These are phyloP conservation scores for Elsinoe perseae DNA, from an alignment of 2,329 filamentous ascomycete species.

Conservation along the genomic window DNA sequence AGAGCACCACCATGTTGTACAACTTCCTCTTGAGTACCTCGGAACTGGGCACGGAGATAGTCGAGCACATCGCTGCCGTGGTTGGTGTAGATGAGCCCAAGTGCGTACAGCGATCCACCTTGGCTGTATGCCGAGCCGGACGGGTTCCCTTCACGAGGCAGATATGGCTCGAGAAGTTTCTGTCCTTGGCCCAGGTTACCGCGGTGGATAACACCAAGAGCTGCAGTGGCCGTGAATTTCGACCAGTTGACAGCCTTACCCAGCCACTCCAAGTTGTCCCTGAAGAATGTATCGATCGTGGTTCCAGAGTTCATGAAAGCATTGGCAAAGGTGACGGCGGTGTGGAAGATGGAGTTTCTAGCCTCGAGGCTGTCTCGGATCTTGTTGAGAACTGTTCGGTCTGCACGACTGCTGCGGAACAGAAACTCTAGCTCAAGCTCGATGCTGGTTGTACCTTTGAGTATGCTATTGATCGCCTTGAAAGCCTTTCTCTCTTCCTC, in stretches of 20 bases:
- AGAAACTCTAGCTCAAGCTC: conserved; percentile 93
- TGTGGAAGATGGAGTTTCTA: conserved; percentile 97
- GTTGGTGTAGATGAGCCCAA: conserved; percentile 94
- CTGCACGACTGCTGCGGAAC: conserved; percentile 89
- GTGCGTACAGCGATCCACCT: conserved; percentile 89
- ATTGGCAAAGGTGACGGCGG: conserved; percentile 92
- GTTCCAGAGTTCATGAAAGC: conserved; percentile 99
- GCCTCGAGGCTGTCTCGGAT: conserved; percentile 92
- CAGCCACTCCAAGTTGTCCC: conserved; percentile 94
- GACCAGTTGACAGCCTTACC: conserved; percentile 99
- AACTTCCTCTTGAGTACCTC: conserved; percentile 73
- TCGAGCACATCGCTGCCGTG: conserved; percentile 85
- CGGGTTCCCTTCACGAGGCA: conserved; percentile 63
- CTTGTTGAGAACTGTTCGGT: conserved; percentile 88
- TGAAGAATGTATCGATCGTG: conserved; percentile 96
- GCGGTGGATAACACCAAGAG: conserved; percentile 90
- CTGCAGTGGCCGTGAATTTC: conserved; percentile 95
- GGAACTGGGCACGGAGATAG: conserved; percentile 69
- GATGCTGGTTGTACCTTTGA: conserved; percentile 88
- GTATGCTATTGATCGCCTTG: conserved; percentile 51
- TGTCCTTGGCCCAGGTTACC: conserved; percentile 90
- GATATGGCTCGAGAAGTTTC: conserved; percentile 88
- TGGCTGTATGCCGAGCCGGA: conserved; percentile 90
- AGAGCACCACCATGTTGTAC: conserved; percentile 95
- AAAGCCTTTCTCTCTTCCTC: conserved; percentile 49